These are phyloP conservation scores for Penicillium nordicum DNA, from an alignment of 2,329 filamentous ascomycete genomes.

Conservation along the genomic window DNA sequence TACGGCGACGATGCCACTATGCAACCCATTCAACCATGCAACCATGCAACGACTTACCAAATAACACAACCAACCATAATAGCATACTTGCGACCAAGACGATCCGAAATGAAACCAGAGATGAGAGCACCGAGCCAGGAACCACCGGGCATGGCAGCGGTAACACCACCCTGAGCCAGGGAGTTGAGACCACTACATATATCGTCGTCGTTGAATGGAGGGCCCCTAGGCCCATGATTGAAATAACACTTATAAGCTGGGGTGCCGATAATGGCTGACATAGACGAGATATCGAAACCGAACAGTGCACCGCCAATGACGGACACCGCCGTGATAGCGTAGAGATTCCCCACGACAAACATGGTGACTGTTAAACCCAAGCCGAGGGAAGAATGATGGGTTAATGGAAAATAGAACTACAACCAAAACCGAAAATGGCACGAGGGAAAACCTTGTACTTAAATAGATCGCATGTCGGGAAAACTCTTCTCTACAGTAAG, in stretches of 20 bases:
- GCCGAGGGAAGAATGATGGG: background rate
- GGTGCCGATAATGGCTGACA: slow-evolving; percentile 33
- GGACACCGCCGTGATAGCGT: slow-evolving; percentile 56
- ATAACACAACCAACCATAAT: slow-evolving; percentile 51
- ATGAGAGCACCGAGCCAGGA: slow-evolving; percentile 60
- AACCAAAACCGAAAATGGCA: background rate
- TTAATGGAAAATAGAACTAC: background rate
- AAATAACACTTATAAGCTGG: slow-evolving; percentile 66
- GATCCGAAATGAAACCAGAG: slow-evolving; percentile 56
- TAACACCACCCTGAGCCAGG: slow-evolving; percentile 63
- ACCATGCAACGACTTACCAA: slow-evolving; percentile 36
- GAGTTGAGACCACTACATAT: slow-evolving; percentile 47
- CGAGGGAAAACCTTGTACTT: background rate
- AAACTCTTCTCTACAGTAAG: slow-evolving; percentile 1
- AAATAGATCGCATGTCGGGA: slow-evolving; percentile 4
- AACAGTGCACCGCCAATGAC: slow-evolving; percentile 36
- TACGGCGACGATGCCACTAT: background rate
- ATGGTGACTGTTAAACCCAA: slow-evolving; percentile 18
- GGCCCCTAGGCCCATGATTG: slow-evolving; percentile 54
- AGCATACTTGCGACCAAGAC: slow-evolving; percentile 50
- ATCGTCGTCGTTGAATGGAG: slow-evolving; percentile 50
- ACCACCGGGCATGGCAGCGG: slow-evolving; percentile 70
- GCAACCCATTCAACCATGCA: background rate
- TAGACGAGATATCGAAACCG: slow-evolving; percentile 37
- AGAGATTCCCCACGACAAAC: slow-evolving; percentile 52